Conservation (phyloP, 192 early-diverging fungal species). For the Coemansia reversa region DNA sequence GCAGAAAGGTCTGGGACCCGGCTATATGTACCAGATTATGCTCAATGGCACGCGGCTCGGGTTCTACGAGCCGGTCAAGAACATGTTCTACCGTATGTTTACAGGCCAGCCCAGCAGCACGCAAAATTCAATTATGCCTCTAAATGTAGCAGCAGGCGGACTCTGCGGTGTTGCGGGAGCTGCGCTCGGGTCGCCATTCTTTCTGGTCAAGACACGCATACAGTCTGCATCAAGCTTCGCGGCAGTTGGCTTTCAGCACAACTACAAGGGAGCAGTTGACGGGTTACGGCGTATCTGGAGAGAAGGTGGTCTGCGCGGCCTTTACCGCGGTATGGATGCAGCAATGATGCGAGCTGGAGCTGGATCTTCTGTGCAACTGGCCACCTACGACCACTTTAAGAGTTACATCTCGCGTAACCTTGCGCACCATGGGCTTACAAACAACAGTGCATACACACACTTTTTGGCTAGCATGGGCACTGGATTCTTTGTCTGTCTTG, state of each 20-base stretch:
- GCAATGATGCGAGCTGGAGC: conserved; percentile 86
- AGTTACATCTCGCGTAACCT: conserved; percentile 55
- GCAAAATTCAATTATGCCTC: conserved; percentile 35
- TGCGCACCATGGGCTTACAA: conserved; percentile 57
- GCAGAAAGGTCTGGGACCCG: conserved; percentile 83
- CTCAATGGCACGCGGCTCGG: conserved; percentile 93
- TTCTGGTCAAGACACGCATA: conserved; percentile 87
- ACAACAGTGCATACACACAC: conserved; percentile 66
- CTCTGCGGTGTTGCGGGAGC: conserved; percentile 81
- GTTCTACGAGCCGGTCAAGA: conserved; percentile 83
- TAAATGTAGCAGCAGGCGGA: conserved; percentile 73
- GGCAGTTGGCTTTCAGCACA: conserved; percentile 83
- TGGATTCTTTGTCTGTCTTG: conserved; percentile 80
- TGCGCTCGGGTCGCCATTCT: conserved; percentile 79
- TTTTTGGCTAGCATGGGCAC: conserved; percentile 74
- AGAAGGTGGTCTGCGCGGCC: conserved; percentile 71
- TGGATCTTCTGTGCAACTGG: conserved; percentile 87
- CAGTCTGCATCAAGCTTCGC: conserved; percentile 71
- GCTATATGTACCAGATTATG: conserved; percentile 88
- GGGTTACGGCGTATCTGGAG: conserved; percentile 68
- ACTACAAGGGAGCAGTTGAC: conserved; percentile 67
- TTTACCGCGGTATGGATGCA: conserved; percentile 86
- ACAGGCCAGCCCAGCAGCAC: conserved; percentile 42
- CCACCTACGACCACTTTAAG: conserved; percentile 86
- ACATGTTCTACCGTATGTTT: conserved; percentile 51